Conservation (phyloP, 2,329 filamentous ascomycete genomes). For the Pezicula neosporulosa region DNA sequence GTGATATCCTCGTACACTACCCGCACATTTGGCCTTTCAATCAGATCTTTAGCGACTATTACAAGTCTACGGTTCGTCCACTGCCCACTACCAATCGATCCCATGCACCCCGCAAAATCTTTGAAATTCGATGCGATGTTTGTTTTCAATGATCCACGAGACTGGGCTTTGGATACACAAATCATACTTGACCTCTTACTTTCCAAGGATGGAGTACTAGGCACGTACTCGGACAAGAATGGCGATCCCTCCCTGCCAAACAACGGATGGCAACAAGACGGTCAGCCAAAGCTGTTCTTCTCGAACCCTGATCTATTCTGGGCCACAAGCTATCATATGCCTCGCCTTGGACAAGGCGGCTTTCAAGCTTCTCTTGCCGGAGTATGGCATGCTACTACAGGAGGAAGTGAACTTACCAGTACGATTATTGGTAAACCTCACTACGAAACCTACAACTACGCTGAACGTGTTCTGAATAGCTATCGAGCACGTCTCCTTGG, state of each 20-base stretch:
- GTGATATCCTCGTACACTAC: conserved; percentile 72
- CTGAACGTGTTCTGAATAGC: conserved; percentile 66
- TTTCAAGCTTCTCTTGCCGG: conserved; percentile 81
- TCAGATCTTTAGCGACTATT: conserved; percentile 58
- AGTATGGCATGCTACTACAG: conserved; percentile 72
- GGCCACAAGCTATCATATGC: conserved; percentile 80
- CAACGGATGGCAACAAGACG: conserved; percentile 76
- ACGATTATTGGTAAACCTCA: conserved; percentile 82
- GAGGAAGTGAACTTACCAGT: conserved; percentile 54
- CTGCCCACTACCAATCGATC: conserved; percentile 49
- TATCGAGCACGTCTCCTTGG: conserved; percentile 41
- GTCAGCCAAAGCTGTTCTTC: conserved; percentile 79
- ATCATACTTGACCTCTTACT: conserved; percentile 81
- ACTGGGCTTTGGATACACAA: conserved; percentile 90
- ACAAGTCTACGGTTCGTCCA: conserved; percentile 50
- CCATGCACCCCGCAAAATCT: conserved; percentile 37
- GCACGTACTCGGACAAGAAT: conserved; percentile 75
- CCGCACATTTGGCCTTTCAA: conserved; percentile 83
- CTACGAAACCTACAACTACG: conserved; percentile 74
- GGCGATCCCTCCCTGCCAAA: conserved; percentile 61
- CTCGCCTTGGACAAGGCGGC: conserved; percentile 86
- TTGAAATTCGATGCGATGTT: conserved; percentile 87
- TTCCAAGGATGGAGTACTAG: conserved; percentile 73
- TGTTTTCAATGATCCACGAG: conserved; percentile 92
- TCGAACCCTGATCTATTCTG: conserved; percentile 89